Evolutionary conservation across 1,284 basidiomycete genomes (phyloP), one percentile per base, ranked within the genome.

Genomic region (Leccinum pachyderme): DNA sequence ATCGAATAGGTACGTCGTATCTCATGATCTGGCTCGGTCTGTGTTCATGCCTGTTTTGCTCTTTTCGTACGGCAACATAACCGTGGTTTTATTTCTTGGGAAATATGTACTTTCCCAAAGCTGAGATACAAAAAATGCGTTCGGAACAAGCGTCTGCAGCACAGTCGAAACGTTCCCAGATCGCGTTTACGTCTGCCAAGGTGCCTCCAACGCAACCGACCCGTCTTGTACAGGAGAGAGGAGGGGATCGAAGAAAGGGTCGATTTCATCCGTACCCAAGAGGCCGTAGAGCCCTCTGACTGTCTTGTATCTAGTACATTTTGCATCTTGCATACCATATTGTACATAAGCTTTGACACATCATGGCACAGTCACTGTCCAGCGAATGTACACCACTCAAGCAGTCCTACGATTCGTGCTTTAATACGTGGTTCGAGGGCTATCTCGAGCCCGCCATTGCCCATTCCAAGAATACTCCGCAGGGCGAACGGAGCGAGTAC

Each of bases 371-470:
- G 59, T 87, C 85, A 63, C 78, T 96, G 28, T 83, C 89, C 3
- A 75, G 84, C 2, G 81, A 87, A 74, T 98, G 95, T 73, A 97
- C 95, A 4, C 88, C 90, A 0, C 80, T 95, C 54, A 98, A 98
- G 71, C 85, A 88, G 59, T 78, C 84, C 57, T 98, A 97, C 71
- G 95, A 98, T 72, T 76, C 87, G 0, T 98, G 95, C 77, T 98
- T 98, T 77, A 96, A 97, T 68, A 83, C 87, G 7, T 98, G 95
- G 95, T 95, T 98, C 66, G 93, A 95, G 69, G 91, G 91, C 24
- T 98, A 97, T 69, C 83, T 98, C 32, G 89, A 93, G 66, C 92
- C 92, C 11, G 82, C 84, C 9, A 76, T 88, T 8, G 73, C 71
- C 27, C 74, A 65, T 8, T 75, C 79, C 52, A 80, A 81, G 67